Evolutionary conservation across 768 basidiomycete genomes (phyloP).

Genomic region (Kwoniella pini): DNA sequence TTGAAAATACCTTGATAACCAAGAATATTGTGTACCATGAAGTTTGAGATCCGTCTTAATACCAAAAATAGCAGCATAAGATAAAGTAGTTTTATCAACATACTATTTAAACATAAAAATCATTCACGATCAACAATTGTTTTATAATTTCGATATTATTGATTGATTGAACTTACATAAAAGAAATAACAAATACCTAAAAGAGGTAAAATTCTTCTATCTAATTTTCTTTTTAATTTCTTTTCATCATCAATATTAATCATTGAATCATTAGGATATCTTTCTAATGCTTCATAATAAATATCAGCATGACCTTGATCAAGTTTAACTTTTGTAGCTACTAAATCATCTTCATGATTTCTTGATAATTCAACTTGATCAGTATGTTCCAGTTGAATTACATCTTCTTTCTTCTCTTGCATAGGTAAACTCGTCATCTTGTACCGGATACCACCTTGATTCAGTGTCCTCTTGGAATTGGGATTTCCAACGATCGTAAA

Average conservation of each 20-base stretch:
- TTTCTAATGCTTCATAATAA: slow-evolving; percentile 46
- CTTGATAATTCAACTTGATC: no score
- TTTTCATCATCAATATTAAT: slow-evolving; percentile 45
- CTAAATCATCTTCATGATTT: no score
- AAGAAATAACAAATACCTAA: slow-evolving; percentile 48
- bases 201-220: slow-evolving; percentile 41
- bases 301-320: slow-evolving; percentile 21
- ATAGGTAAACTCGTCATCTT: no score
- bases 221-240: slow-evolving; percentile 44
- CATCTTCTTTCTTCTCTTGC: no score
- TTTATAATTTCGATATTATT: no score
- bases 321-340: no score
- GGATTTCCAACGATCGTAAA: no score
- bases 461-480: no score
- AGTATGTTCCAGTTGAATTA: no score
- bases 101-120: no score
- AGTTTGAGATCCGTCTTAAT: slow-evolving; percentile 52
- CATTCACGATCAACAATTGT: no score
- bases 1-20: slow-evolving; percentile 32
- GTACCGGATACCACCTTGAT: no score
- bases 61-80: slow-evolving; percentile 52
- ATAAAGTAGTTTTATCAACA: slow-evolving; percentile 53
- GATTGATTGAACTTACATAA: slow-evolving; percentile 42
- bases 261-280: slow-evolving; percentile 38
- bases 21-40: slow-evolving; percentile 53